Percentiles rank a stretch among this genome's conserved stretches.
These are phyloP conservation scores for Suillus spraguei DNA, from an alignment of 768 basidiomycete genomes.

Conservation along the genomic window DNA sequence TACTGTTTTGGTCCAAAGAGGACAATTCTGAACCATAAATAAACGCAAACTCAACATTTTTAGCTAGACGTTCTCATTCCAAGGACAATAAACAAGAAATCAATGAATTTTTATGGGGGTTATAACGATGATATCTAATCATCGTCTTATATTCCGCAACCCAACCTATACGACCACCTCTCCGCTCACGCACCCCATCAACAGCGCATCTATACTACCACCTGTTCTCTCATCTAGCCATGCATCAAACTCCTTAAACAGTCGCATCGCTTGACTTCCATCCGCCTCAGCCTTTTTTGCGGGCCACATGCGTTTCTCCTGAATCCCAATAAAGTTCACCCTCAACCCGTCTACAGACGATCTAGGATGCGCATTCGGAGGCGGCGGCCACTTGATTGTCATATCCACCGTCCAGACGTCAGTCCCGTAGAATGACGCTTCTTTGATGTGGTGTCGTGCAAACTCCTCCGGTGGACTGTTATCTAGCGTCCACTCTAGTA, in stretches of 20 bases:
- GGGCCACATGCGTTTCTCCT: slow-evolving; percentile 87
- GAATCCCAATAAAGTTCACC: slow-evolving; percentile 81
- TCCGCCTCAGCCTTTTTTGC: slow-evolving; percentile 54
- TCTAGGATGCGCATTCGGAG: slow-evolving; percentile 13
- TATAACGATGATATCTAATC: background rate
- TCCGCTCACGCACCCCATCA: slow-evolving; percentile 75
- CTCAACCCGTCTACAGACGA: slow-evolving; percentile 38
- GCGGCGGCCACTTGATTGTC: slow-evolving; percentile 54
- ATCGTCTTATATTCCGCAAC: background rate
- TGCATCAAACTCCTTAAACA: slow-evolving; percentile 74
- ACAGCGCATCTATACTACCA: slow-evolving; percentile 65
- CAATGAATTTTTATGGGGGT: background rate
- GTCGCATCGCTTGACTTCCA: slow-evolving; percentile 61
- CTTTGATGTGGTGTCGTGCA: slow-evolving; percentile 88
- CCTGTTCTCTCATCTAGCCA: slow-evolving; percentile 71
- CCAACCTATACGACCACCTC: slow-evolving; percentile 41
- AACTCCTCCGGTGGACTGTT: slow-evolving; percentile 74
- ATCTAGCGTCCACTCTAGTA: slow-evolving; percentile 83
- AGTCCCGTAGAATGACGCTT: slow-evolving; percentile 83
- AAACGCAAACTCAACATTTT: background rate
- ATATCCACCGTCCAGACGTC: slow-evolving; percentile 76
- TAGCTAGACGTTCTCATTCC: background rate
- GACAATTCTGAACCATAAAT: background rate
- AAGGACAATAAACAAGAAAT: background rate
- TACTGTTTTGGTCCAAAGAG: background rate